A percentile compares a stretch with the other conserved stretches of the same genome.
Conservation (phyloP, 495 filamentous ascomycete species). For the Penicillium odoratum region DNA sequence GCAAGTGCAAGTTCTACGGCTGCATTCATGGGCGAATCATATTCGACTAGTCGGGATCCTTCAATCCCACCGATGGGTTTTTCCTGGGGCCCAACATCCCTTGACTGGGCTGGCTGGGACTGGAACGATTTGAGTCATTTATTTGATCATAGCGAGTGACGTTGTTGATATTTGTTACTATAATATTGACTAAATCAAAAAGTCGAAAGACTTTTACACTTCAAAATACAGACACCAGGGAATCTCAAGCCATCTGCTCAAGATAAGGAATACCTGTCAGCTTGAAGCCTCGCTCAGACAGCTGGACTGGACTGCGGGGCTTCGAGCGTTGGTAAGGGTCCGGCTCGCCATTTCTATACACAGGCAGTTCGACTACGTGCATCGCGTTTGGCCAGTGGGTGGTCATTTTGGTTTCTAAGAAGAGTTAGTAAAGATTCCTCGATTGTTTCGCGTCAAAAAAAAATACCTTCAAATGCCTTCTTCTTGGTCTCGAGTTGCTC, state of each 20-base stretch:
- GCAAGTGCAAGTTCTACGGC: too few species aligned
- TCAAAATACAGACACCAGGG: not conserved
- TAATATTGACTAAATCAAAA: too few species aligned
- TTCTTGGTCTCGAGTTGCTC: slow-evolving; percentile 29
- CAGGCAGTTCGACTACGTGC: slow-evolving; percentile 17
- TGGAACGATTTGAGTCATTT: slow-evolving; percentile 21
- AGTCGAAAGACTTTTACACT: too few species aligned
- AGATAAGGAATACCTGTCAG: slow-evolving; percentile 33
- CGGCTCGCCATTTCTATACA: slow-evolving; percentile 20
- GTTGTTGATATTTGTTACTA: too few species aligned
- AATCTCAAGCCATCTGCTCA: slow-evolving; percentile 13
- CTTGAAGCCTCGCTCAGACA: slow-evolving; percentile 26
- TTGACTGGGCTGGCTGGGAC: slow-evolving; percentile 20
- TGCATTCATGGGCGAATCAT: too few species aligned
- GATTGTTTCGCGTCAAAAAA: too few species aligned
- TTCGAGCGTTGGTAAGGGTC: slow-evolving; percentile 20
- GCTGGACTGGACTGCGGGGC: slow-evolving; percentile 17
- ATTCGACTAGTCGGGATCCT: too few species aligned
- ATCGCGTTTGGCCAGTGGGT: slow-evolving; percentile 24
- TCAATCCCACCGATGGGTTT: not conserved
- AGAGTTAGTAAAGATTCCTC: too few species aligned
- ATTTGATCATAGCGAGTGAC: slow-evolving; percentile 14
- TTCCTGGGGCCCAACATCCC: slow-evolving; percentile 10
- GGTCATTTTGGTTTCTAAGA: slow-evolving; percentile 15
- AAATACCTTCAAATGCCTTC: slow-evolving; percentile 21